These are phyloP conservation scores for Colletotrichum euphorbiae DNA, from an alignment of 2,329 filamentous ascomycete genomes.

Conservation along the genomic window DNA sequence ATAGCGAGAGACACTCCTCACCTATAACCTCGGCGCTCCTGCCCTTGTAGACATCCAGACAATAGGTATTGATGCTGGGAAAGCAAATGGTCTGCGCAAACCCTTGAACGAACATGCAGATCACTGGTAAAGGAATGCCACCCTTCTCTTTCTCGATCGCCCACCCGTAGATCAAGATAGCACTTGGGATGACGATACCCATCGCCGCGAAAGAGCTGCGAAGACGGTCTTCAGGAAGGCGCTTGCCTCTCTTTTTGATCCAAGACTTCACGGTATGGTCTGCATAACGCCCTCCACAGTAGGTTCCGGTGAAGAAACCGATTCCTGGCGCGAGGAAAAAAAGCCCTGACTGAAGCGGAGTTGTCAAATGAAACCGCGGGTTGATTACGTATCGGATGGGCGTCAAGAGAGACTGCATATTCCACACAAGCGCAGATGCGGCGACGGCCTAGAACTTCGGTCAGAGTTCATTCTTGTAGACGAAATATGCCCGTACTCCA, in stretches of 20 bases:
- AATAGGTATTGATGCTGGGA: conserved; percentile 73
- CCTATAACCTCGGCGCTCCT: conserved; percentile 48
- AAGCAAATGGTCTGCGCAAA: conserved; percentile 78
- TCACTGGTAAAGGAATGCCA: conserved; percentile 64
- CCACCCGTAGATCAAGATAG: conserved; percentile 78
- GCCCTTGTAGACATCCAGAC: conserved; percentile 36
- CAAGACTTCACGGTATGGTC: conserved; percentile 72
- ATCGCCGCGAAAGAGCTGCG: conserved; percentile 71
- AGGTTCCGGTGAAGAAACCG: conserved; percentile 74
- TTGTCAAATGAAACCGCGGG: conserved; percentile 73
- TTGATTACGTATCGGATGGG: conserved; percentile 78
- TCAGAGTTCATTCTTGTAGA: background rate
- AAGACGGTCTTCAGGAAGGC: conserved; percentile 77
- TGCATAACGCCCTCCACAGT: conserved; percentile 75
- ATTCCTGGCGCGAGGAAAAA: conserved; percentile 79
- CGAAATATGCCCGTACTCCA: fast-evolving
- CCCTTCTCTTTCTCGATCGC: conserved; percentile 32
- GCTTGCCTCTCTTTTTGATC: conserved; percentile 65
- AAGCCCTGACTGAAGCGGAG: conserved; percentile 73
- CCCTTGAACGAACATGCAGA: conserved; percentile 78
- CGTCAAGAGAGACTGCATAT: conserved; percentile 76
- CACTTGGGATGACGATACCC: conserved; percentile 68
- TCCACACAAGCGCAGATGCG: conserved; percentile 70
- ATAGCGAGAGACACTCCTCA: background rate
- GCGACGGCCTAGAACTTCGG: conserved; percentile 6